Conservation (phyloP, 2,329 filamentous ascomycete genomes). For the Sclerotinia glacialis region DNA sequence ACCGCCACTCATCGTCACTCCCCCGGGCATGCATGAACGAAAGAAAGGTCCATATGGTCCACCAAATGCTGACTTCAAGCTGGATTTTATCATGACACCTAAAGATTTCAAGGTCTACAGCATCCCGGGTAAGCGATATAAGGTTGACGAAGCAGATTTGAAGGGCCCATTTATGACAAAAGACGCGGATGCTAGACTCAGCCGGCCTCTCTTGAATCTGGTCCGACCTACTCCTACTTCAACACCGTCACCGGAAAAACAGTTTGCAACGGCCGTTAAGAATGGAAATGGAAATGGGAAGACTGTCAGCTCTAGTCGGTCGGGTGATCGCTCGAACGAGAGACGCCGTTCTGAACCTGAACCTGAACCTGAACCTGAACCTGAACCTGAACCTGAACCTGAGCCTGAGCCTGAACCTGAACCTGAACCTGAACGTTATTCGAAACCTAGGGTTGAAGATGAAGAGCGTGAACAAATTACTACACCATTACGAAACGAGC, state of each 20-base stretch:
- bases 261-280: slow-evolving; percentile 28
- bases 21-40: slow-evolving; percentile 50
- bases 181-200: slow-evolving; percentile 33
- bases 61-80: slow-evolving; percentile 61
- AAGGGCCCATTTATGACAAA: slow-evolving; percentile 27
- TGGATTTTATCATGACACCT: slow-evolving; percentile 58
- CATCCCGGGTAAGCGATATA: slow-evolving; percentile 33
- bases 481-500: background rate
- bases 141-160: slow-evolving; percentile 42
- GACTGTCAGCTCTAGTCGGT: slow-evolving; percentile 21
- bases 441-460: background rate
- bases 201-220: slow-evolving; percentile 56
- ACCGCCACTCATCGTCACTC: slow-evolving; percentile 51
- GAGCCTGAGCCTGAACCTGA: background rate
- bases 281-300: slow-evolving; percentile 16
- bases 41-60: slow-evolving; percentile 53
- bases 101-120: slow-evolving; percentile 46
- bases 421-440: background rate
- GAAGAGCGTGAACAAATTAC: background rate
- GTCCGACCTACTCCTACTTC: slow-evolving; percentile 58
- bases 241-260: slow-evolving; percentile 50
- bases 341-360: background rate
- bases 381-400: background rate
- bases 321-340: slow-evolving; percentile 19
- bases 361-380: background rate